Evolutionary conservation across 495 filamentous ascomycete species (phyloP), one percentile per base, ranked within the genome.

Genomic region (Trichocladium antarcticum): DNA sequence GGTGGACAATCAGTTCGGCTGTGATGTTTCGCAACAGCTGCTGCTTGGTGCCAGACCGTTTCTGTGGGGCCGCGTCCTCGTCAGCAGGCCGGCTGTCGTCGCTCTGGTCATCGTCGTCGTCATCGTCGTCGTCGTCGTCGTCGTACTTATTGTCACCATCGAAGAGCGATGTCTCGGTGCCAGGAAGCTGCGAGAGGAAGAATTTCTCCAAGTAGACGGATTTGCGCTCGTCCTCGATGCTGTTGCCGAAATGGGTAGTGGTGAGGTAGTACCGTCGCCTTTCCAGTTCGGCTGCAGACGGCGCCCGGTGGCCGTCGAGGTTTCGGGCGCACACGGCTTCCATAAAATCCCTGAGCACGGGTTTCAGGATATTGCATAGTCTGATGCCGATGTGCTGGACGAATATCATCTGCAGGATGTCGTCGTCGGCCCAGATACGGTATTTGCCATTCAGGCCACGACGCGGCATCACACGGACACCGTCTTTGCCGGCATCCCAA

Each of bases 381-480:
- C 66, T 68, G 22, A 77, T 60, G 14, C 81, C 81, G 22, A 85
- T 71, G 45, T 78, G 81, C 42, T 85, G 78, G 24, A 84, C 65
- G 49, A 84, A 73, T 12, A 85, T 72, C 16, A 75, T 73, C 43
- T 84, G 78, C 9, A 84, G 62, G 27, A 85, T 67, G 49, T 85
- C 82, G 51, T 83, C 81, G 49, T 85, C 80, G 74, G 81, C 79
- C 63, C 72, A 78, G 14, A 85, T 70, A 0, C 77, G 73, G 50
- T 83, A 84, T 54, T 81, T 81, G 0, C 82, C 80, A 54, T 83
- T 86, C 37, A 85, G 60, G 29, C 83, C 78, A 6, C 73, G 74
- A 14, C 80, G 74, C 59, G 78, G 76, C 49, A 81, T 73, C 0
- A 85, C 59, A 0, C 71, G 71, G n/a, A 86, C 66, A 2, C 72